Percentiles rank a stretch among this genome's conserved stretches.
phyloP scores from a whole-genome alignment of 2,329 filamentous ascomycete genomes.

The Neonectria faginata region DNA sequence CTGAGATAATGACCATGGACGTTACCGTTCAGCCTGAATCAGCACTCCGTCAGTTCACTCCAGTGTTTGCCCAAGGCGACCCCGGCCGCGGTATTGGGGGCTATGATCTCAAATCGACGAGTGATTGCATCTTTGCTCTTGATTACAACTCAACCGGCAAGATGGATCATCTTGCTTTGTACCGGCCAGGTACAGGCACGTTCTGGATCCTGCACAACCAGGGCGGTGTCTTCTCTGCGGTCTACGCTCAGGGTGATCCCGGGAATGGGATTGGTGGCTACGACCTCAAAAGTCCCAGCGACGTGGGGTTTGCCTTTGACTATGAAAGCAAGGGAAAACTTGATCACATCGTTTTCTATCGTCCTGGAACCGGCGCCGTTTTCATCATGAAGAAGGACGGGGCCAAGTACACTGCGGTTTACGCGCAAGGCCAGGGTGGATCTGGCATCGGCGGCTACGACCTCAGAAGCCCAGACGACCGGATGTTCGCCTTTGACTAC shows the following conservation, averaged over 20 bases:
- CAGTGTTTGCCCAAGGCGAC: conserved; percentile 11
- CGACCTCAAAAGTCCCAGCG: conserved; percentile 11
- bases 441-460: conserved; percentile 22
- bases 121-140: conserved; percentile 15
- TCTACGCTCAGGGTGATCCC: conserved; percentile 19
- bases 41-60: neutral
- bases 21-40: too few species aligned
- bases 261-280: conserved; percentile 20
- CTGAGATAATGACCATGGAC: too few species aligned
- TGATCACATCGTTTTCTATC: conserved; percentile 21
- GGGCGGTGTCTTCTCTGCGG: neutral
- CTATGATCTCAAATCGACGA: conserved; percentile 12
- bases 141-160: conserved; percentile 18
- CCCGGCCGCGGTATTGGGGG: conserved; percentile 15
- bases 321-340: conserved; percentile 20
- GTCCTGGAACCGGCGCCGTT: conserved; percentile 17
- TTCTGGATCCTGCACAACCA: conserved; percentile 17
- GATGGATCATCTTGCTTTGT: conserved; percentile 15
- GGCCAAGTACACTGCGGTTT: conserved; percentile 4
- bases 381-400: conserved; percentile 14
- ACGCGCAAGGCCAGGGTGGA: conserved; percentile 13
- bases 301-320: conserved; percentile 22
- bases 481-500: conserved; percentile 19
- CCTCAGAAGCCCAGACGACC: conserved; percentile 15
- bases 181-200: conserved; percentile 14